Conservation (phyloP, 2,329 filamentous ascomycete species). For the Lasiodiplodia sp. region DNA sequence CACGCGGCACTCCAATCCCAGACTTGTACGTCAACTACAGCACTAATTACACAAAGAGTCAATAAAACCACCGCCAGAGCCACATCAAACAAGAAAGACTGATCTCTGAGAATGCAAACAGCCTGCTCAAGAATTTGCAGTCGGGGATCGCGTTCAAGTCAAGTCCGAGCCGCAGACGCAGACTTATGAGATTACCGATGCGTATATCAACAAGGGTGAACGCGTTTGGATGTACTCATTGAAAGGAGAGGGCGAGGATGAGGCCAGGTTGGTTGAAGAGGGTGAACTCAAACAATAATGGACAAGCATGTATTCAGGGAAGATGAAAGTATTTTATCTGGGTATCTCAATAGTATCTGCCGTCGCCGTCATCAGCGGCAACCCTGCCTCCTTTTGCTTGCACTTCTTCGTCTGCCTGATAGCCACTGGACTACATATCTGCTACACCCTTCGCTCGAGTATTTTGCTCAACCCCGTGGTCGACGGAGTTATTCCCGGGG, state of each 20-base stretch:
- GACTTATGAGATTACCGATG: neutral
- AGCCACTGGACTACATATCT: neutral
- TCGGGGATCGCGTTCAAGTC: conserved; percentile 10
- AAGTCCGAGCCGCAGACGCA: neutral
- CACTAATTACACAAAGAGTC: neutral
- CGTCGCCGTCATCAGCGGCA: neutral
- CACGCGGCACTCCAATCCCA: conserved; percentile 18
- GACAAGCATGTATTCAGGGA: neutral
- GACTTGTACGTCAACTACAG: conserved; percentile 7
- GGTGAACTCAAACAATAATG: neutral
- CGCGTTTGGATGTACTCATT: conserved; percentile 17
- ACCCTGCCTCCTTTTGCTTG: neutral
- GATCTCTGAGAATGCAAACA: neutral
- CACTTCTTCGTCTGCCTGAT: neutral
- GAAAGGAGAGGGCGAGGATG: conserved; percentile 1
- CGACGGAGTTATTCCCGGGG: neutral
- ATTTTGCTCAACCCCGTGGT: neutral
- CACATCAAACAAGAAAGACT: too few species aligned
- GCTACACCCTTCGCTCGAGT: neutral
- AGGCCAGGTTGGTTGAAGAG: conserved; percentile 1
- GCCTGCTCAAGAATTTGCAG: conserved; percentile 13
- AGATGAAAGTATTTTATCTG: neutral
- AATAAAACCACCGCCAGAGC: too few species aligned
- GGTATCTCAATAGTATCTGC: conserved; percentile 6
- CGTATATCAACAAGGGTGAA: conserved; percentile 6